Base-by-base conservation (phyloP, 2,329 filamentous ascomycete species). In the Clarireedia paspali region DNA sequence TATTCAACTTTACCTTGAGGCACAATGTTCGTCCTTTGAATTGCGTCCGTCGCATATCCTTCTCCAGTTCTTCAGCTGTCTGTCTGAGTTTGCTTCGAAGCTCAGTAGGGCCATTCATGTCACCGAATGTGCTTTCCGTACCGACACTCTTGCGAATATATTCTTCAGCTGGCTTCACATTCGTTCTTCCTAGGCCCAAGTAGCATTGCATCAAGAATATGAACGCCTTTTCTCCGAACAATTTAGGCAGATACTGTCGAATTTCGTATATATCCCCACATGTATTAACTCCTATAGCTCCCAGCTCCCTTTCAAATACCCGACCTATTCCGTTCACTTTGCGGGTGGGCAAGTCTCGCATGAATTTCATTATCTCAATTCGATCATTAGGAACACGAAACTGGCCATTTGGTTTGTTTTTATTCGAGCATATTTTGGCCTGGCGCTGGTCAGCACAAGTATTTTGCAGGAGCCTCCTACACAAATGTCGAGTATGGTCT, bases 261-360 rank as follows among this genome's bases (percentile, higher is more conserved):
- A 92, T 79, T 0, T 77, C 72, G 66, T 91, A 95, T 5, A 97
- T 88, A 62, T 97, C 90, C 2, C 90, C 91, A 67, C 91, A 96
- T 0, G 85, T 94, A 68, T 88, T 88, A 64, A 97, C 80, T 0
- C 91, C 91, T 47, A 97, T 84, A 4, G 92, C 89, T 46, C 89
- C 82, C 1, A 99, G 79, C 68, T 99, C 90, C 56, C 94, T 82
- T 72, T 97, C 94, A 59, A 96, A 85, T 6, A 97, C 94, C 23
- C 94, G 82, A 0, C 94, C 94, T n/a, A 99, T 82, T 1, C 94
- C 94, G 62, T 96, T 96, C 45, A 97, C 88, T 68, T 96, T 96
- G 36, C 94, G 81, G 0, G 90, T 91, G 0, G 91, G 86, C 24
- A 99, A 75, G 30, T 85, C 80, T 10, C 80, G 78, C 87, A 97